Percentiles rank a stretch among this genome's conserved stretches.
Conservation (phyloP, 345 rosid genomes). For the Arabidopsis arenosa region DNA sequence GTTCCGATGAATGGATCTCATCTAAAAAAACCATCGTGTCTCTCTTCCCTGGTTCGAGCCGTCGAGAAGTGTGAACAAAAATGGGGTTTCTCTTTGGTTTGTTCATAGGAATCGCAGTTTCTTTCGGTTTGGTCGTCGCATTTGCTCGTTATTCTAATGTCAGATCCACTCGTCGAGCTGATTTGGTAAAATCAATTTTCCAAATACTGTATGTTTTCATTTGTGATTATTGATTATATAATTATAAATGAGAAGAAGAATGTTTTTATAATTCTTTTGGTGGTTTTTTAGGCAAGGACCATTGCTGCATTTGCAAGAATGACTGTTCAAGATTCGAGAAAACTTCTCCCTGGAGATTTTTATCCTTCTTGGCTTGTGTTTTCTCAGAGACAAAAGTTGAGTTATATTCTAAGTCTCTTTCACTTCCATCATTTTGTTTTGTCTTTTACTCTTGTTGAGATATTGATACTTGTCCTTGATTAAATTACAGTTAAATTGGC, state of each 20-base stretch:
- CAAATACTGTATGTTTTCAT: not conserved
- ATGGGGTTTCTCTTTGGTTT: constrained; percentile 62
- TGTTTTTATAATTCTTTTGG: not conserved
- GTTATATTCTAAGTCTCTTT: constrained; percentile 19
- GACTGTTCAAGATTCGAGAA: constrained; percentile 88
- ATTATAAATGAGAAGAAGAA: not conserved
- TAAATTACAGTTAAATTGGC: constrained; percentile 78
- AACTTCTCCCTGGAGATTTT: constrained; percentile 63
- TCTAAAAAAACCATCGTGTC: not conserved
- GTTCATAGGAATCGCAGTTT: constrained; percentile 59
- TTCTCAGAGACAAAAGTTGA: constrained; percentile 76
- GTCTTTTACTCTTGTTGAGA: not conserved
- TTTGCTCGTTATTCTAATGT: constrained; percentile 65
- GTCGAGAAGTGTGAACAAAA: constrained; percentile 8
- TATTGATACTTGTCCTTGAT: constrained; percentile 36
- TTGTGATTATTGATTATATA: not conserved
- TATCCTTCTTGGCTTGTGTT: constrained; percentile 93
- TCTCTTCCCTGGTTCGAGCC: constrained; percentile 23
- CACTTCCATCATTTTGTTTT: not conserved
- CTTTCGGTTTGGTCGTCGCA: constrained; percentile 60
- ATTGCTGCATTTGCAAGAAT: constrained; percentile 88
- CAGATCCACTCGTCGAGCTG: constrained; percentile 61
- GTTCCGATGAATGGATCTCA: constrained; percentile 32
- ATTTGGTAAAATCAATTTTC: constrained; percentile 49
- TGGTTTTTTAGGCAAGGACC: constrained; percentile 57